phyloP scores from a whole-genome alignment of 495 filamentous ascomycete species.

The Peziza echinospora region DNA sequence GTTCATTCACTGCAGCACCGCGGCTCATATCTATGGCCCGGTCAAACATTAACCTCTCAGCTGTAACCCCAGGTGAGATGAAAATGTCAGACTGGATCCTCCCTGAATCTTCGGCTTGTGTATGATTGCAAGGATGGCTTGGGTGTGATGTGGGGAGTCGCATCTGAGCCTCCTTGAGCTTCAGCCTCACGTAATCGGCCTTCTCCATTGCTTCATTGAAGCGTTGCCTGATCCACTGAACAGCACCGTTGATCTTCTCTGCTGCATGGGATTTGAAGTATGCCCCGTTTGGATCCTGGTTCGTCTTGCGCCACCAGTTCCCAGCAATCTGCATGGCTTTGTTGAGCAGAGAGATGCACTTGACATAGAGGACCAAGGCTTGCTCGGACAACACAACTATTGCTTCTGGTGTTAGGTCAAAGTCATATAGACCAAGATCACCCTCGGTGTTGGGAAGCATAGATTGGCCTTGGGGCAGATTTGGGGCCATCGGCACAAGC shows the following conservation, averaged over 20 bases:
- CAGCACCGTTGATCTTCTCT: constrained; percentile 62
- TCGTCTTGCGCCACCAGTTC: constrained; percentile 53
- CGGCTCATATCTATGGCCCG: constrained; percentile 92
- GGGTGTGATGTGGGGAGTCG: constrained; percentile 66
- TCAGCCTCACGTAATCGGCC: constrained; percentile 71
- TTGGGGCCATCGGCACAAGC: constrained; percentile 67
- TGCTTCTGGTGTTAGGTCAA: constrained; percentile 64
- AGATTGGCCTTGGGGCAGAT: constrained; percentile 19
- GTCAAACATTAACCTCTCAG: constrained; percentile 96
- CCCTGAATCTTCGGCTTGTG: constrained; percentile 20
- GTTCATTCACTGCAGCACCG: constrained; percentile 80
- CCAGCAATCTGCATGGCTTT: constrained; percentile 95
- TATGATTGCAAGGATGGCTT: constrained; percentile 39
- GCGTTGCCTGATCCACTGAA: constrained; percentile 80
- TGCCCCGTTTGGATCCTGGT: constrained; percentile 23
- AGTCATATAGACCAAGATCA: constrained; percentile 22
- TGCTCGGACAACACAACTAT: constrained; percentile 77
- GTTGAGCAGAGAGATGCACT: constrained; percentile 66
- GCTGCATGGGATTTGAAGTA: constrained; percentile 34
- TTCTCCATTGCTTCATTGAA: constrained; percentile 97
- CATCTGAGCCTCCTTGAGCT: constrained; percentile 68
- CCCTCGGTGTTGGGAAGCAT: constrained; percentile 3
- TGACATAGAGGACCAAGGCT: constrained; percentile 87
- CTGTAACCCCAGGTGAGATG: constrained; percentile 55
- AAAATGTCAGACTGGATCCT: constrained; percentile 27